phyloP scores from a whole-genome alignment of 2,329 filamentous ascomycete species.

The Fusarium globosum region DNA sequence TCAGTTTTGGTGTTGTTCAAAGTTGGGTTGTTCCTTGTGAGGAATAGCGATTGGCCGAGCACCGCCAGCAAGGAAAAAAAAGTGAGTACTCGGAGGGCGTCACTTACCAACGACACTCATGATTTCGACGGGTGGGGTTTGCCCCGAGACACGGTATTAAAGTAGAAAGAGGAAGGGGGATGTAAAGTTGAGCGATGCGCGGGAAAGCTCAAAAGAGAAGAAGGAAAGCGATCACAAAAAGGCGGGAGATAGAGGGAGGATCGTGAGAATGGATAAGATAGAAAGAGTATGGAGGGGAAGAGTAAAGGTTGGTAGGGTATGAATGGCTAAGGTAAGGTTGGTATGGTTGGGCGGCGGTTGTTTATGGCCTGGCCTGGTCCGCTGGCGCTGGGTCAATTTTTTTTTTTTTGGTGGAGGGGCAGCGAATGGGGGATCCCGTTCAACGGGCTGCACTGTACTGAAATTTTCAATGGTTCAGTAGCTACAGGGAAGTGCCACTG shows the following conservation, averaged over 20 bases:
- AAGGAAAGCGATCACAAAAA: constrained; percentile 34
- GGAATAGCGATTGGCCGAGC: not conserved
- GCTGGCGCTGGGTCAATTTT: constrained; percentile 29
- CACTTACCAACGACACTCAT: constrained; percentile 66
- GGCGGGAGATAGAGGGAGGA: constrained; percentile 23
- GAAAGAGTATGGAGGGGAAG: constrained; percentile 28
- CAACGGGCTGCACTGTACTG: constrained; percentile 16
- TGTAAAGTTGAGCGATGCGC: constrained; percentile 28
- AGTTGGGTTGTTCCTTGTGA: constrained; percentile 3
- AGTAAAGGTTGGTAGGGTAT: constrained; percentile 8
- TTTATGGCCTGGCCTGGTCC: constrained; percentile 27
- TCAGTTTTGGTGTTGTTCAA: constrained; percentile 30
- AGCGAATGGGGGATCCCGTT: constrained; percentile 35
- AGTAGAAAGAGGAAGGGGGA: constrained; percentile 21
- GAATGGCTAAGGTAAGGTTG: not conserved
- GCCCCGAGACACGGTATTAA: constrained; percentile 39
- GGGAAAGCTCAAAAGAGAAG: constrained; percentile 37
- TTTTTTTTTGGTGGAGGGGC: constrained; percentile 27
- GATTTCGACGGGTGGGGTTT: constrained; percentile 50
- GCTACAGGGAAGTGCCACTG: constrained; percentile 9
- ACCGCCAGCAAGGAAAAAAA: not conserved
- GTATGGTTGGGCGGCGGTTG: constrained; percentile 30
- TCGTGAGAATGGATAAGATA: constrained; percentile 31
- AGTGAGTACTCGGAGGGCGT: not conserved
- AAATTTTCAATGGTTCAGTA: constrained; percentile 36